Base-by-base conservation (phyloP, 345 rosid species). In the Salix koriyanagi region DNA sequence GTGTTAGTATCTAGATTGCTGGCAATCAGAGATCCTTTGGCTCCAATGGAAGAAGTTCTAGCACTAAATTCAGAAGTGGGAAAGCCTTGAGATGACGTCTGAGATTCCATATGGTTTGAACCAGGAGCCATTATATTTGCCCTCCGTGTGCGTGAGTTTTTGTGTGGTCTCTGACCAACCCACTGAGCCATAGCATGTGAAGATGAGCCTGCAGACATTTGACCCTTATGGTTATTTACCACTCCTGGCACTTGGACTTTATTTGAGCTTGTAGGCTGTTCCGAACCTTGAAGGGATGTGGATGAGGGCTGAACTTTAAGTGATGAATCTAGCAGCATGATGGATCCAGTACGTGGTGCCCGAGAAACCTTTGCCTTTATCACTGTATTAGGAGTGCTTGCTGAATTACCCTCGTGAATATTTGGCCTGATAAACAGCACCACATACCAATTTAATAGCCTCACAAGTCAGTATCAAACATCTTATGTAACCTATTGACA, bases 151-250 rank as follows among this genome's bases (percentile, higher is more conserved):
- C 98, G 97, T 32, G 95, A 91, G 76, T 85, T 93, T 79, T 96
- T 96, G 73, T 88, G 91, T 30, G 89, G 94, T 79, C 97, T 95
- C 88, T 91, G 99, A 82, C 97, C 94, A 72, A 79, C 95, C 98
- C 99, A 96, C 70, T 92, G 91, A 69, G 97, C 89, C 90, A 92
- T 92, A 36, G 94, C 85, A 75, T 83, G 92, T 64, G 94, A 86
- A 82, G 97, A 82, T 54, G 97, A 88, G 82, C 88, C 86, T 61
- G 89, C 70, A 75, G 90, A 74, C 54, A 76, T 54, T 25, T 80
- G 79, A 79, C 79, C 82, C 74, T 77, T 89, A 82, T 84, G 79
- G 82, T 81, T 82, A 80, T 82, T 85, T 66, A 84, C 79, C 79
- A 80, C 52, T 78, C 85, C 88, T 60, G 77, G 77, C 25, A 79